These are phyloP conservation scores for Musa acuminata DNA, from an alignment of 176 grass and related monocot species.

Conservation along the genomic window DNA sequence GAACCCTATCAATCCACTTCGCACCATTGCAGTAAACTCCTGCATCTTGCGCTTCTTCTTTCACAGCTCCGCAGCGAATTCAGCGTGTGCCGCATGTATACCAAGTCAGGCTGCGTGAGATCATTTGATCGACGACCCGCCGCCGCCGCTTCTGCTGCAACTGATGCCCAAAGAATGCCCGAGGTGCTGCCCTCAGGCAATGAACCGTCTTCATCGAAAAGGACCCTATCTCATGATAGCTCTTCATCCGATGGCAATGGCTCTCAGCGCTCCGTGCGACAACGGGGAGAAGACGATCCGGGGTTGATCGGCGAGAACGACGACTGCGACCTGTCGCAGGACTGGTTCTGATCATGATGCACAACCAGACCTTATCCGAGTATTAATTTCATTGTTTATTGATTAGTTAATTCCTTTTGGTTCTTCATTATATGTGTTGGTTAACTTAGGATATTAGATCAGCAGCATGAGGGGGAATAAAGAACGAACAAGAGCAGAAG, in stretches of 20 bases:
- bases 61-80: constrained; percentile 46
- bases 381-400: neutral
- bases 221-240: constrained; percentile 3
- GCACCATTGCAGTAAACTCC: neutral
- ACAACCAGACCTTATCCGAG: neutral
- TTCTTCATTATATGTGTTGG: no score
- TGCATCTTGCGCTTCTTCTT: neutral
- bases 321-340: neutral
- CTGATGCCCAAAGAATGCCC: constrained; percentile 13
- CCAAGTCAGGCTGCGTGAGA: constrained; percentile 39
- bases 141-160: neutral
- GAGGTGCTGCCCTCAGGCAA: neutral
- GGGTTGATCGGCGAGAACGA: neutral
- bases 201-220: constrained; percentile 12
- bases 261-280: neutral
- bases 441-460: no score
- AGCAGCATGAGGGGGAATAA: no score
- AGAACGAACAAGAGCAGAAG: neutral
- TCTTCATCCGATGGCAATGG: constrained; percentile 30
- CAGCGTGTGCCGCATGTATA: constrained; percentile 86
- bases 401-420: neutral
- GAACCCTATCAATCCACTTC: neutral
- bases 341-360: neutral
- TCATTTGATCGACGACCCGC: constrained; percentile 68
- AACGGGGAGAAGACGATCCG: neutral